Conservation (phyloP, 2,329 filamentous ascomycete species). For the Endoconidiophora polonica region DNA sequence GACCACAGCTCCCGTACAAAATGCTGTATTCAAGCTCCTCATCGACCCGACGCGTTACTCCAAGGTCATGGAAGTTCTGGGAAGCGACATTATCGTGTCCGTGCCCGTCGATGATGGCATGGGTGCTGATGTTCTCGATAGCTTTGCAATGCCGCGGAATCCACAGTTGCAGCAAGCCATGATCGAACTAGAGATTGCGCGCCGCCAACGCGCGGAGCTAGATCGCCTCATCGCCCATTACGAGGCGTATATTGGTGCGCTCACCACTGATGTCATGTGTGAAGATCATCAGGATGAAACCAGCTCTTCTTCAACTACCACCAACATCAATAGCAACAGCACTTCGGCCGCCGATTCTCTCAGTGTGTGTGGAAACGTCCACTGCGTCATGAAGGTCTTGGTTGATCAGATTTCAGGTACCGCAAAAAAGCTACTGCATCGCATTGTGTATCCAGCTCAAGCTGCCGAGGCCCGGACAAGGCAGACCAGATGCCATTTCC, state of each 20-base stretch:
- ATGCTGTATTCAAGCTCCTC: conserved; percentile 11
- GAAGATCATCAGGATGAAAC: not conserved
- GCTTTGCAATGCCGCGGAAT: conserved; percentile 6
- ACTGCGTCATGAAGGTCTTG: conserved; percentile 10
- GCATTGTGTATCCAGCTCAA: not conserved
- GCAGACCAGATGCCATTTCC: conserved; percentile 8
- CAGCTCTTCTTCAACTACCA: not conserved
- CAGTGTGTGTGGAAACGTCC: conserved; percentile 4
- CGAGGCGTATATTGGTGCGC: conserved; percentile 10
- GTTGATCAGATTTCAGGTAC: conserved; percentile 5
- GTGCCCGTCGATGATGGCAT: not conserved
- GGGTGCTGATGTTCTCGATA: not conserved
- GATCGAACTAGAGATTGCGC: conserved; percentile 10
- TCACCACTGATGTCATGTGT: conserved; percentile 10
- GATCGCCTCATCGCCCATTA: conserved; percentile 6
- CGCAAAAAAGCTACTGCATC: conserved; percentile 4
- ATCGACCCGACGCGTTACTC: conserved; percentile 8
- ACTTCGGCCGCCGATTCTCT: not conserved
- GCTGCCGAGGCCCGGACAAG: not conserved
- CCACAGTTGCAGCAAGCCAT: conserved; percentile 10
- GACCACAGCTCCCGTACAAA: conserved; percentile 5
- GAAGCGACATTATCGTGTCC: conserved; percentile 6
- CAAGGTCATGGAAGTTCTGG: conserved; percentile 11
- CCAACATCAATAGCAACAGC: not conserved
- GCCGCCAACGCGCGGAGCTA: conserved; percentile 6